phyloP scores from a whole-genome alignment of 2,329 filamentous ascomycete species.

The Ceratocystis colombiana region DNA sequence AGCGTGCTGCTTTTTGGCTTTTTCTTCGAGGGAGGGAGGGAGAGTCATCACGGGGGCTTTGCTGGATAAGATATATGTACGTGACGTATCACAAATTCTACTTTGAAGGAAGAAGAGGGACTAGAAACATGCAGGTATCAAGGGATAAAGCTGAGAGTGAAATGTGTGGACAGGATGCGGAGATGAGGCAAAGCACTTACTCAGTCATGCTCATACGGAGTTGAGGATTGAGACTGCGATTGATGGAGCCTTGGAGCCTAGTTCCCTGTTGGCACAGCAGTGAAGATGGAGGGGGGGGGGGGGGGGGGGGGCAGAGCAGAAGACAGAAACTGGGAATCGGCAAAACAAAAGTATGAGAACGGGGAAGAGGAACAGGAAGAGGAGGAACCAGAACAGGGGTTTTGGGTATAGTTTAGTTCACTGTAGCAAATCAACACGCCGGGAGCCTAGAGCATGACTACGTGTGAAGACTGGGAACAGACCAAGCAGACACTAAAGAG shows the following conservation, averaged over 20 bases:
- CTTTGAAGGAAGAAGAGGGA: conserved; percentile 4
- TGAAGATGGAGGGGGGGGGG: neutral
- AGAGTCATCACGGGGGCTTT: neutral
- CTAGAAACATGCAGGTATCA: conserved; percentile 12
- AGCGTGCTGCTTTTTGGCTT: no score
- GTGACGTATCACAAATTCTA: neutral
- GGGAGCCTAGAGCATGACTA: no score
- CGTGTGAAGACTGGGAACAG: no score
- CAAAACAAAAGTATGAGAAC: neutral
- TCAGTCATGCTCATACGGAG: neutral
- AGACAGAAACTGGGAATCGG: neutral
- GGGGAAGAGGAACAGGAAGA: neutral
- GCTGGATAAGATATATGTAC: neutral
- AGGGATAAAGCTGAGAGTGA: conserved; percentile 10
- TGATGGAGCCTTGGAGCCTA: neutral
- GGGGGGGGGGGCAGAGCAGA: neutral
- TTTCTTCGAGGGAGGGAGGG: neutral
- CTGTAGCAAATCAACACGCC: no score
- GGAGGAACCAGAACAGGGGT: no score
- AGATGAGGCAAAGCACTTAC: no score
- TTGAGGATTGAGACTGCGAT: neutral
- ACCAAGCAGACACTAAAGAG: no score
- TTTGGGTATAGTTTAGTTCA: no score
- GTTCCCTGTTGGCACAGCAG: conserved; percentile 5
- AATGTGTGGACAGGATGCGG: no score